Evolutionary conservation across 1,284 basidiomycete species (phyloP), one percentile per base, ranked within the genome.

Genomic region (Moniliophthora roreri): DNA sequence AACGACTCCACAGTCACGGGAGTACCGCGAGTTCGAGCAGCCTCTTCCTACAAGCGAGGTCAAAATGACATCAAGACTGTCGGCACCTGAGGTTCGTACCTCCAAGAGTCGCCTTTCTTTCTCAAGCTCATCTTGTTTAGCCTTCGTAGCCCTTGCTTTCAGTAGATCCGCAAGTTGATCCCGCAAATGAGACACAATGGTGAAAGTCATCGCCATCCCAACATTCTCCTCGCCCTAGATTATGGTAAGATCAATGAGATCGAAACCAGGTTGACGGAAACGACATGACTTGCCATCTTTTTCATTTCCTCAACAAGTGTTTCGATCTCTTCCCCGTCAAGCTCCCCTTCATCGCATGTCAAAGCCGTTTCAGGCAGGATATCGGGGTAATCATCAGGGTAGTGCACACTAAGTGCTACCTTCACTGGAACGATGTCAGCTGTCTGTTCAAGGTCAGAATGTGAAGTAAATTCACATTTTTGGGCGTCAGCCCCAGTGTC

Each of bases 141-240:
- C 78, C 50, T 70, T 78, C 54, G 85, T 82, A 28, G 77, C 74
- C 56, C 91, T 81, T 42, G 74, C 67, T 42, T 78, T 78, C 40
- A 92, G 80, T 28, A 95, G 70, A 13, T 68, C 66, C 2, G 86
- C 82, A 11, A 98, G 74, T 47, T 84, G 79, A 67, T 98, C 95
- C 57, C 91, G 81, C 42, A 98, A 79, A 62, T 93, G 89, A 2
- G 92, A 89, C 3, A 94, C 90, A 5, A 99, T 78, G 0, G 95
- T 93, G 66, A 98, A 99, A 10, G 94, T 95, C 95, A 98, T 98
- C 1, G 96, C 94, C 89, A 98, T 96, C 36, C 95, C 95, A 21
- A 94, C 66, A 62, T 92, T 95, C 65, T 98, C 95, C 65, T 90
- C 83, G 24, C 89, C 95, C 92, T 95, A 26, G 28, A n/a, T 23